A percentile compares a stretch with the other conserved stretches of the same genome.
phyloP scores from a whole-genome alignment of 2,329 filamentous ascomycete species.

The Aschersonia sp. region DNA sequence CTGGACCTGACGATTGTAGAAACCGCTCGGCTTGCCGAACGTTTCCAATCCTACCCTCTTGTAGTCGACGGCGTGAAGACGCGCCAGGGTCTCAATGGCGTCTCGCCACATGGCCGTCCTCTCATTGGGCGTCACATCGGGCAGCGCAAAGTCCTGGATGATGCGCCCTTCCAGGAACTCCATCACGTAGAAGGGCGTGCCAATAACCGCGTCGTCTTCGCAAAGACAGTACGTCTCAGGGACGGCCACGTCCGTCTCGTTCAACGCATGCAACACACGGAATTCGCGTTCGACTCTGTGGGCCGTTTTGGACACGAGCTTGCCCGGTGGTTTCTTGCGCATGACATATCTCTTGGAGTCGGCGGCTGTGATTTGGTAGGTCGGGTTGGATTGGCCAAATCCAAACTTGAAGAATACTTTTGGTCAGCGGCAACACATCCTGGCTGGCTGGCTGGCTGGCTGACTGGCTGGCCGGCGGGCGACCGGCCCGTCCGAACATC shows the following conservation, averaged over 20 bases:
- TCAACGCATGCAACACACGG: conserved; percentile 73
- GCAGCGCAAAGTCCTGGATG: conserved; percentile 77
- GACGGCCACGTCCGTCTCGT: conserved; percentile 67
- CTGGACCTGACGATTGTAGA: conserved; percentile 73
- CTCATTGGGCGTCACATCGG: conserved; percentile 52
- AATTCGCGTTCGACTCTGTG: conserved; percentile 96
- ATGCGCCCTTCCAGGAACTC: conserved; percentile 87
- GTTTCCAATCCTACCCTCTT: conserved; percentile 49
- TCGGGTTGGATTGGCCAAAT: conserved; percentile 95
- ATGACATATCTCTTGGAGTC: conserved; percentile 65
- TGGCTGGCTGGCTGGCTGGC: too few relatives aligned
- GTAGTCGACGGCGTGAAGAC: conserved; percentile 64
- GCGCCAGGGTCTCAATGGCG: conserved; percentile 69
- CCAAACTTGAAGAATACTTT: conserved; percentile 51
- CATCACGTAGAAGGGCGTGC: conserved; percentile 96
- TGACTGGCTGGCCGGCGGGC: too few relatives aligned
- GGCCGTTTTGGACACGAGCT: conserved; percentile 81
- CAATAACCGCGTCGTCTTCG: conserved; percentile 65
- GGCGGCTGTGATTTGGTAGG: conserved; percentile 73
- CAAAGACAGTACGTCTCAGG: conserved; percentile 75
- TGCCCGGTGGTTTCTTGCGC: conserved; percentile 95
- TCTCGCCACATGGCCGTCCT: conserved; percentile 73
- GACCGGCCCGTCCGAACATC: too few relatives aligned
- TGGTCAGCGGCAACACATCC: too few relatives aligned
- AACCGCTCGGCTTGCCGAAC: conserved; percentile 62